phyloP scores from a whole-genome alignment of 176 grass and related monocot genomes.

The Echinochloa phyllopogon region DNA sequence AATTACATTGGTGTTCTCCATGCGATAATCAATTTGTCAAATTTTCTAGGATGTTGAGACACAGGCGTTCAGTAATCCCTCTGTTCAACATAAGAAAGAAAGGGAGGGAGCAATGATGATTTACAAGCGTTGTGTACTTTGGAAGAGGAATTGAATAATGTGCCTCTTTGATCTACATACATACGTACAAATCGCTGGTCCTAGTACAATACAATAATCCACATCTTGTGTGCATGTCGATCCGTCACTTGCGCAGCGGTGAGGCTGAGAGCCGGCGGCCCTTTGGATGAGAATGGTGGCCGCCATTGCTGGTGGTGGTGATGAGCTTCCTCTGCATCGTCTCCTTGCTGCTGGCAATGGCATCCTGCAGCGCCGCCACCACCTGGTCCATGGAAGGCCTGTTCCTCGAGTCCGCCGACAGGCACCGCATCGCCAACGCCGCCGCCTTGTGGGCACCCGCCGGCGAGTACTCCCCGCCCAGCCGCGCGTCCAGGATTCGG shows the following conservation, averaged over 20 bases:
- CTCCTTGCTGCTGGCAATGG: slow-evolving; percentile 43
- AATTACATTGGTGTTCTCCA: too few species aligned
- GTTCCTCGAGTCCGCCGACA: slow-evolving; percentile 51
- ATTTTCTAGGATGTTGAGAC: too few species aligned
- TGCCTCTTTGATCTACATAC: too few species aligned
- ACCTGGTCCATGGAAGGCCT: slow-evolving; percentile 71
- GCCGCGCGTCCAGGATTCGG: slow-evolving; percentile 54
- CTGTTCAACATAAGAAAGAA: too few species aligned
- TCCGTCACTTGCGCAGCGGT: slow-evolving; percentile 1
- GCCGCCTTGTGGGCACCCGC: slow-evolving; percentile 57
- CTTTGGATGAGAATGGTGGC: not conserved
- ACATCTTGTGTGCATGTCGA: too few species aligned
- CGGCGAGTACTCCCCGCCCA: slow-evolving; percentile 62
- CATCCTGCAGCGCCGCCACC: slow-evolving; percentile 50
- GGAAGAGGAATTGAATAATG: too few species aligned
- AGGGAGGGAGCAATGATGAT: too few species aligned
- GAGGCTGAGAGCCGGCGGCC: not conserved
- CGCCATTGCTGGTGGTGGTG: not conserved
- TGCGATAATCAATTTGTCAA: too few species aligned
- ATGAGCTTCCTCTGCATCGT: slow-evolving; percentile 1
- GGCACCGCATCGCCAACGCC: slow-evolving; percentile 53
- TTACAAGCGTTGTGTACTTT: too few species aligned
- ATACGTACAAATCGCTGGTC: too few species aligned
- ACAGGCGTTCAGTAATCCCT: too few species aligned
- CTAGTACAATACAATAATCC: too few species aligned